Evolutionary conservation across 352 stramenopile genomes (phyloP), one percentile per base, ranked within the genome.

Genomic region (Pythium coloratum): DNA sequence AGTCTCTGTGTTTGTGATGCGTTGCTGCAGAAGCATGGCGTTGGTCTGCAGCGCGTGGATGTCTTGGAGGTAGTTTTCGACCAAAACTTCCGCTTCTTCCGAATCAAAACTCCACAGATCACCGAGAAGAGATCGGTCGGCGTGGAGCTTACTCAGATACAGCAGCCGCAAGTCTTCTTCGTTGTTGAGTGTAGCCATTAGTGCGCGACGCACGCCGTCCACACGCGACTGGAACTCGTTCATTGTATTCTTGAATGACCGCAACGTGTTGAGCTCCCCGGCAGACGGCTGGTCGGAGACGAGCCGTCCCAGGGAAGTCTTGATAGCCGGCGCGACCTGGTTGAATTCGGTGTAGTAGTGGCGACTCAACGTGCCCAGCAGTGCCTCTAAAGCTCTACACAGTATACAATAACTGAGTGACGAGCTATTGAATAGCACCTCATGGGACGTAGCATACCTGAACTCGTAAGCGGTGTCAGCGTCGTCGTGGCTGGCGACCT

Each of bases 31-130:
- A 34, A 94, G 57, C 30, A 67, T 76, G 3, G 76, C 78, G 62
- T 88, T 84, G 1, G 82, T 89, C 18, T 80, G 80, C 16, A 80
- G 89, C 24, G 86, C 86, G 68, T 90, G 87, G 38, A 94, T 94
- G 46, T 94, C 84, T 75, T 91, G 82, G 10, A 92, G 70, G 51
- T 92, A 92, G 28, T 83, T 89, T 62, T 92, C 82, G 62, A 92
- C 80, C 49, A 92, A 56, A n/a, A 85, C 80, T 73, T 92, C 84
- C 24, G 81, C 84, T 67, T 90, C 81, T 65, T 92, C 84, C 6
- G 82, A 87, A 63, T 92, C 84, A 14, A 89, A 88, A 33, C 78
- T 86, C 59, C 76, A 89, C 26, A 88, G 44, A 20, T 86, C 69
- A 14, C 55, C 70, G 9, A 89, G 57, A n/a, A 86, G 64, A 32